phyloP scores from a whole-genome alignment of 768 basidiomycete genomes.

The Kwoniella shandongensis region DNA sequence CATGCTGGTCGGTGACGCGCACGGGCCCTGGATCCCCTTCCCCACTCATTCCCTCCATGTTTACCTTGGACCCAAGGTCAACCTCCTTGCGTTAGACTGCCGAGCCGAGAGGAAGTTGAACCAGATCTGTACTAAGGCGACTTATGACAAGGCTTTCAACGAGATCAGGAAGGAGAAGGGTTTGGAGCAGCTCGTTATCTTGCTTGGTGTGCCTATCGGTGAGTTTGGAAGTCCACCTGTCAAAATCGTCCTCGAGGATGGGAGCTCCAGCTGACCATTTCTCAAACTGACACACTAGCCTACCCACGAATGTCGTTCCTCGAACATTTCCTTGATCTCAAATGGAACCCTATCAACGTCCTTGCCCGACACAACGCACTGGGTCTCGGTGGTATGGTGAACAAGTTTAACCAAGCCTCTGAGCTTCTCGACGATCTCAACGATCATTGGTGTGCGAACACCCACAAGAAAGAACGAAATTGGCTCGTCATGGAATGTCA shows the following conservation, averaged over 20 bases:
- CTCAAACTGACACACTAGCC: conserved; percentile 57
- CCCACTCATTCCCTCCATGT: conserved; percentile 80
- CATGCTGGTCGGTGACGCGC: conserved; percentile 66
- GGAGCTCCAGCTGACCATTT: no score
- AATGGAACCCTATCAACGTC: conserved; percentile 77
- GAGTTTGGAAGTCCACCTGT: conserved; percentile 55
- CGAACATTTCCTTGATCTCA: conserved; percentile 69
- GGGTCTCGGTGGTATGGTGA: conserved; percentile 68
- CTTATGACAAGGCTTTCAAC: conserved; percentile 74
- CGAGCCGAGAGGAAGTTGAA: conserved; percentile 82
- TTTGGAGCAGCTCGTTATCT: conserved; percentile 80
- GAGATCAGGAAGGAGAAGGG: conserved; percentile 60
- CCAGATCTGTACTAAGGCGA: conserved; percentile 70
- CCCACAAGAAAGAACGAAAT: conserved; percentile 78
- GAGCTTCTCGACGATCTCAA: conserved; percentile 92
- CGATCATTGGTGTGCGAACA: conserved; percentile 86
- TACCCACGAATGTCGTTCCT: conserved; percentile 82
- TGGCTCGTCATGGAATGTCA: conserved; percentile 80
- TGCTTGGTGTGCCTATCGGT: conserved; percentile 62
- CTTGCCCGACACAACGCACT: conserved; percentile 68
- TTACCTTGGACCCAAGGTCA: conserved; percentile 71
- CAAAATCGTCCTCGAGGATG: background rate
- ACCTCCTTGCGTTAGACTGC: conserved; percentile 60
- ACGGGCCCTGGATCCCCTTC: conserved; percentile 73
- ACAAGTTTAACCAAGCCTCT: conserved; percentile 58